Conservation (phyloP, 2,329 filamentous ascomycete genomes). For the Geosmithia morbida region DNA sequence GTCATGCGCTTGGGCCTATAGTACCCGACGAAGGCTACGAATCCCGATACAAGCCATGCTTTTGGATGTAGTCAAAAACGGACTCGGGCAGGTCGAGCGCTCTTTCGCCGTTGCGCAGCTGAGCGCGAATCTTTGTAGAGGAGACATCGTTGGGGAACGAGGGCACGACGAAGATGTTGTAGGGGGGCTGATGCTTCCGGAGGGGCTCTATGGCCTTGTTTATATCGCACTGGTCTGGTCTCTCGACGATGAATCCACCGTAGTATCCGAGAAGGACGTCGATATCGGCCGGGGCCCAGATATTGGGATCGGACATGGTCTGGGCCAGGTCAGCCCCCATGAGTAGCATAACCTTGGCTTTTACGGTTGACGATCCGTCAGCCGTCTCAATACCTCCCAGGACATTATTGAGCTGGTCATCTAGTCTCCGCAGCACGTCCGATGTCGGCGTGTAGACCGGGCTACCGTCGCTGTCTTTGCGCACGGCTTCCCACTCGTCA, state of each 20-base stretch:
- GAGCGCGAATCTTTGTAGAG: slow-evolving; percentile 63
- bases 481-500: slow-evolving; percentile 61
- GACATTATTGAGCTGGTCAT: slow-evolving; percentile 68
- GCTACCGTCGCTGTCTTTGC: slow-evolving; percentile 28
- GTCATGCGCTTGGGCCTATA: background rate
- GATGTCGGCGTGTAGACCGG: slow-evolving; percentile 74
- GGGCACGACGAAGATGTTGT: slow-evolving; percentile 71
- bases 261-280: slow-evolving; percentile 72
- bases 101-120: slow-evolving; percentile 62
- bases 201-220: slow-evolving; percentile 67
- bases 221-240: slow-evolving; percentile 62
- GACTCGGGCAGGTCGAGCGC: slow-evolving; percentile 57
- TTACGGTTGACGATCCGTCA: slow-evolving; percentile 47
- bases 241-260: slow-evolving; percentile 67
- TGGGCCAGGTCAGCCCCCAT: slow-evolving; percentile 60
- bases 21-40: background rate
- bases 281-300: slow-evolving; percentile 71
- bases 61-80: slow-evolving; percentile 56
- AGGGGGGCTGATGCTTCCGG: slow-evolving; percentile 48
- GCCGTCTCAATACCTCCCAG: slow-evolving; percentile 58
- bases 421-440: slow-evolving; percentile 72
- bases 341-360: slow-evolving; percentile 58
- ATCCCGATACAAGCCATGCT: slow-evolving; percentile 42
- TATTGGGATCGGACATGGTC: slow-evolving; percentile 52
- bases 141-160: slow-evolving; percentile 77